phyloP scores from a whole-genome alignment of 768 basidiomycete species.

The Strobilomyces confusus region DNA sequence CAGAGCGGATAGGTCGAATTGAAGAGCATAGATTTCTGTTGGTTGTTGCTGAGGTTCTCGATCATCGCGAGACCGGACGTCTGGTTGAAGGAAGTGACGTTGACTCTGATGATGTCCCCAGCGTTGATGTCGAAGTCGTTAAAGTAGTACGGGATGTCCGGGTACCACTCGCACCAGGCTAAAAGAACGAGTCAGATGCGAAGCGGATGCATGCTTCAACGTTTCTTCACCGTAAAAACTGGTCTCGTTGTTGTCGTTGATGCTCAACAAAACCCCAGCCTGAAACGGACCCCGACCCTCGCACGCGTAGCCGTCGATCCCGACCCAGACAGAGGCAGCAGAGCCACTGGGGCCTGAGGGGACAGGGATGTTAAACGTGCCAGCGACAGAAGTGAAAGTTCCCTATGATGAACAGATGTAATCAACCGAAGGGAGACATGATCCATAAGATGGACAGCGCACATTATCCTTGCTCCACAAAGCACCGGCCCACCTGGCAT shows the following conservation, averaged over 20 bases:
- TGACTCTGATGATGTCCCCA: neutral
- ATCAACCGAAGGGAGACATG: too few species aligned
- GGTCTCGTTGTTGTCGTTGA: neutral
- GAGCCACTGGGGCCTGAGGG: neutral
- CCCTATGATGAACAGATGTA: too few species aligned
- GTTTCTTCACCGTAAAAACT: neutral
- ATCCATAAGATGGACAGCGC: too few species aligned
- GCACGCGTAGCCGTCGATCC: neutral
- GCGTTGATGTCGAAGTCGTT: neutral
- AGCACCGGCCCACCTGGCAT: too few species aligned
- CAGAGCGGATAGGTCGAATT: constrained; percentile 4
- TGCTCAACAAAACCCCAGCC: neutral
- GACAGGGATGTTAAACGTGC: too few species aligned
- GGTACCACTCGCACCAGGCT: neutral
- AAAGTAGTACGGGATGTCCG: neutral
- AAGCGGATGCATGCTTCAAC: too few species aligned
- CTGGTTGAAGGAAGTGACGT: neutral
- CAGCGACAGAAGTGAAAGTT: too few species aligned
- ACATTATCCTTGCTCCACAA: too few species aligned
- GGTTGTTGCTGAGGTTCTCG: constrained; percentile 7
- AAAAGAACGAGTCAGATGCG: neutral
- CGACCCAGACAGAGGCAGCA: neutral
- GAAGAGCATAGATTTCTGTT: neutral
- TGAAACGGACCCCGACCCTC: too few species aligned
- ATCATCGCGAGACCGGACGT: constrained; percentile 2